These are phyloP conservation scores for Rhizopogon vulgaris DNA, from an alignment of 768 basidiomycete genomes.

Conservation along the genomic window DNA sequence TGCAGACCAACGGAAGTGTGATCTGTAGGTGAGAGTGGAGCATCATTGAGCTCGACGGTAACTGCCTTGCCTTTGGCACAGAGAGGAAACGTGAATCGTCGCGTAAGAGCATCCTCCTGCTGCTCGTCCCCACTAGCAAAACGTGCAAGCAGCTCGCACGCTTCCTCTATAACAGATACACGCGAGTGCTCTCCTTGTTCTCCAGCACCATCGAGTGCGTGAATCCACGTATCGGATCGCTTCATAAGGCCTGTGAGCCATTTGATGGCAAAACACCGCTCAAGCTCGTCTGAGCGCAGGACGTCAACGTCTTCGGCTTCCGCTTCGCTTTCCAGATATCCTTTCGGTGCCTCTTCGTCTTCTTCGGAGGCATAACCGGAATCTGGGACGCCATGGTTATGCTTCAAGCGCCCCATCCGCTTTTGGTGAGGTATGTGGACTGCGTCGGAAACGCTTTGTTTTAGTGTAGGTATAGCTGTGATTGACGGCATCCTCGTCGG, in stretches of 20 bases:
- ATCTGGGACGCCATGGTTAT: constrained; percentile 48
- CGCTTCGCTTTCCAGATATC: constrained; percentile 12
- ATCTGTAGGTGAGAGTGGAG: constrained; percentile 53
- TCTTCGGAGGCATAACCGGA: constrained; percentile 78
- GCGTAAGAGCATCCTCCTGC: constrained; percentile 35
- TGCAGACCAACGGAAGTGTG: constrained; percentile 80
- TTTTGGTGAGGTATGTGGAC: constrained; percentile 21
- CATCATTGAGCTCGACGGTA: constrained; percentile 62
- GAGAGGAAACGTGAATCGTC: constrained; percentile 47
- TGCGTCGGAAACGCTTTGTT: constrained; percentile 6
- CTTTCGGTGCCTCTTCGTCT: constrained; percentile 42
- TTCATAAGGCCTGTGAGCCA: constrained; percentile 72
- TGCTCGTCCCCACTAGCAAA: constrained; percentile 40
- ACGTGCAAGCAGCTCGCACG: constrained; percentile 48
- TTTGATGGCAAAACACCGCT: constrained; percentile 59
- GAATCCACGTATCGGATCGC: constrained; percentile 49
- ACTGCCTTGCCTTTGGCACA: constrained; percentile 17
- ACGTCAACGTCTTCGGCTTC: constrained; percentile 32
- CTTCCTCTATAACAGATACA: constrained; percentile 45
- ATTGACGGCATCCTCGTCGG: constrained; percentile 1
- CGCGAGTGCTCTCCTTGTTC: constrained; percentile 37
- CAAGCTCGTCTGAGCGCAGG: constrained; percentile 57
- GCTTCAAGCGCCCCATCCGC: constrained; percentile 18
- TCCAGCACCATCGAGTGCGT: constrained; percentile 6
- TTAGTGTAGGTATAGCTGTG: constrained; percentile 14